Base-by-base conservation (phyloP, 306 rosid species). In the Pyrus communis region DNA sequence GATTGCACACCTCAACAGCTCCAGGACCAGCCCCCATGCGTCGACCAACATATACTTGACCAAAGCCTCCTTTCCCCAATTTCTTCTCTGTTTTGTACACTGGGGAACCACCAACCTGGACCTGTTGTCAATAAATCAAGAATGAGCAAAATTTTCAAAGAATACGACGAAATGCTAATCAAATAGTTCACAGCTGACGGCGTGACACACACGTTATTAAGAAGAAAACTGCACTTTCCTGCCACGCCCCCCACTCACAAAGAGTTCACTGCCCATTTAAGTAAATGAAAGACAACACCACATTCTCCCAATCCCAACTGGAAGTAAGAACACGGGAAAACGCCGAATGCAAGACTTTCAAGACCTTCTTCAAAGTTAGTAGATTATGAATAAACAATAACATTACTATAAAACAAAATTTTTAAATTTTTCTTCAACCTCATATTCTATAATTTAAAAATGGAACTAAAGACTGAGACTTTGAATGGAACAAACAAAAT, bases 61-160 rank as follows among this genome's bases (percentile, higher is more conserved):
- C 98, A 82, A 93, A 93, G 63, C 98, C 98, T 76, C 97, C 98
- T 81, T 93, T 91, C 7, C 97, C 98, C 78, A 86, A 77, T 80
- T 86, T 86, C 61, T 67, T 83, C 23, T 83, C 89, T 25, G 75
- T 69, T 80, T 73, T 80, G 82, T 86, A 86, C 30, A 75, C 51
- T 12, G 89, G 89, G 33, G 89, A 86, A 75, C 89, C 89, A 55
- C 89, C 89, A 74, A 86, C 89, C 81, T 82, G 85, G 66, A 81
- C 84, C 93, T 80, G 83, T 82, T 66, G 73, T 42, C n/a, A 51
- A 49, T 12, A 62, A 80, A 68, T 59, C 69, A 23, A 70, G 18
- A 79, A 64, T 2, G 25, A 23, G 70, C 33, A 25, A 64, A 75
- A 23, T 23, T 35, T 38, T 15, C 67, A 28, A 49, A 58, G 4